Evolutionary conservation across 1,284 basidiomycete genomes (phyloP), one percentile per base, ranked within the genome.

Genomic region (Dichomitus squalens): DNA sequence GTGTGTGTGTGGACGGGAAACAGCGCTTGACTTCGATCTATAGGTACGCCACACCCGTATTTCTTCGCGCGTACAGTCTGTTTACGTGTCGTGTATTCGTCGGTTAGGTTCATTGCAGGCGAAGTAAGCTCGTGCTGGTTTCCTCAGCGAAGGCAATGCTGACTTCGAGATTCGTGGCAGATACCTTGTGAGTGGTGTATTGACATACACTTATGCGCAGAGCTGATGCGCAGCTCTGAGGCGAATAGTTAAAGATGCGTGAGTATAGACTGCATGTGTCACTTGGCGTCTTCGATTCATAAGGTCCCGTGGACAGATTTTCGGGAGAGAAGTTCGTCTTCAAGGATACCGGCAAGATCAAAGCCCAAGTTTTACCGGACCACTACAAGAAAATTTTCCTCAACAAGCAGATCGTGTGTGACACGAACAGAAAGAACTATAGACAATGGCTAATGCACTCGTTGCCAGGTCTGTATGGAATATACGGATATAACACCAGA

Each of bases 1-100:
- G 82, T 60, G 83, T 84, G 0, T 92, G 88, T 61, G 89, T 92
- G n/a, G 90, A 91, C 65, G 89, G 90, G 7, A 92, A 92, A 68
- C 89, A 92, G 66, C 75, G 90, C 20, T 67, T 92, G 55, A 90
- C 87, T 0, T 87, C 85, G 0, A 85, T 90, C 52, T 77, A 82
- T 34, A 73, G 77, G 84, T 84, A 55, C 25, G 79, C 23, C 39
- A 9, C 39, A 4, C 9, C 2, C 6, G n/a, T 4, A 16, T 16
- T 12, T 14, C 18, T 34, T 16, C 21, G 21, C 27, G 29, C 12
- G 18, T 38, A n/a, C 7, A n/a, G 27, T 23, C 4, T 16, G 39
- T 7, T 52, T 12, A 43, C 39, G 6, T 23, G n/a, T 12, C 18
- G 2, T 5, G 7, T 8, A 9, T 21, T 7, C 5, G 7, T 46